These are phyloP conservation scores for Coniferiporia weirii DNA, from an alignment of 1,284 basidiomycete species.

Conservation along the genomic window DNA sequence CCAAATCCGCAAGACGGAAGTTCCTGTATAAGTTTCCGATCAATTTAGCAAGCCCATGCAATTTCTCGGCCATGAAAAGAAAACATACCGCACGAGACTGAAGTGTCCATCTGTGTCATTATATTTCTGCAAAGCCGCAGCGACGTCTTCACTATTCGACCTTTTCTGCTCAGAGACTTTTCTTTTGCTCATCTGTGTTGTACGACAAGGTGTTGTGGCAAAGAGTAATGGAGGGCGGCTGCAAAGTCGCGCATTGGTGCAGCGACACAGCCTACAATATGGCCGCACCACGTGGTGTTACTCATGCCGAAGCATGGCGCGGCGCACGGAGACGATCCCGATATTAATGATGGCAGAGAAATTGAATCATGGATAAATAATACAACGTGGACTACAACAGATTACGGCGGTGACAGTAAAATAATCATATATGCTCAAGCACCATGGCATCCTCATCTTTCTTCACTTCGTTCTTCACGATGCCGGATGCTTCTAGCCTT, in stretches of 20 bases:
- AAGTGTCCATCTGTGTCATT: conserved; percentile 89
- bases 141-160: conserved; percentile 30
- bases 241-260: not conserved
- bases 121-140: conserved; percentile 73
- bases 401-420: not conserved
- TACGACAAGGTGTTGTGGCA: not conserved
- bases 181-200: conserved; percentile 30
- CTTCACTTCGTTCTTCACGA: conserved; percentile 8
- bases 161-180: conserved; percentile 23
- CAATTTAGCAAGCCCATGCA: conserved; percentile 2
- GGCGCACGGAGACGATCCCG: too few species aligned
- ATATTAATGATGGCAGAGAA: too few species aligned
- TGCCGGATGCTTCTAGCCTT: conserved; percentile 20
- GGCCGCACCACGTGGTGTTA: too few species aligned
- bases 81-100: conserved; percentile 80
- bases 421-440: not conserved
- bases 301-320: too few species aligned
- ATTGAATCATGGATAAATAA: too few species aligned
- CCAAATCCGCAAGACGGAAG: conserved; percentile 95
- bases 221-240: not conserved
- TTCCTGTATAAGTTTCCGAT: conserved; percentile 53
- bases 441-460: conserved; percentile 12
- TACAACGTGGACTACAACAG: not conserved
- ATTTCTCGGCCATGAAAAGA: conserved; percentile 14
- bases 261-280: not conserved